Percentiles rank a stretch among this genome's conserved stretches.
Evolutionary conservation across 495 filamentous ascomycete genomes (phyloP).

Genomic region (Trichoderma asperelloides): DNA sequence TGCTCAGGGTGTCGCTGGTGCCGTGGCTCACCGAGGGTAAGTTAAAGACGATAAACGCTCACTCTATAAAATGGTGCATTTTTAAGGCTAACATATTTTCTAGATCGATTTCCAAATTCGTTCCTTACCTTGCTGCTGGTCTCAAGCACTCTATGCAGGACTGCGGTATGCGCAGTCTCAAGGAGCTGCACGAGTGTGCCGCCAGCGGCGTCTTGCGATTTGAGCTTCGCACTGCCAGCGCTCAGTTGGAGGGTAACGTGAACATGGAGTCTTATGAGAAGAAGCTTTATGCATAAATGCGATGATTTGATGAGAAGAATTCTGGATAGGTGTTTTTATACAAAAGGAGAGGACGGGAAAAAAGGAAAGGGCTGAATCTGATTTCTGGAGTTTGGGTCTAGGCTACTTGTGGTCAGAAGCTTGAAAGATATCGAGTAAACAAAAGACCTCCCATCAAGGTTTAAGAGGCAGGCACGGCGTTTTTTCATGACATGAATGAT

Average conservation of each 20-base stretch:
- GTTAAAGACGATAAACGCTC: neutral
- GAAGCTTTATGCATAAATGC: constrained; percentile 78
- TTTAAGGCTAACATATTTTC: constrained; percentile 16
- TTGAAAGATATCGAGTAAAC: neutral
- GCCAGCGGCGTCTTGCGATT: constrained; percentile 74
- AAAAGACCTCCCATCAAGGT: constrained; percentile 7
- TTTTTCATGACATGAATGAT: constrained; percentile 2
- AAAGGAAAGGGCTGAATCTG: neutral
- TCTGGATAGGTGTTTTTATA: neutral
- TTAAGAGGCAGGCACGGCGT: constrained; percentile 1
- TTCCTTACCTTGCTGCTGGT: constrained; percentile 90
- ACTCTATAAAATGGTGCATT: neutral
- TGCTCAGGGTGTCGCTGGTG: constrained; percentile 86
- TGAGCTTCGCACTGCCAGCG: constrained; percentile 87
- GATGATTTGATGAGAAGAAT: neutral
- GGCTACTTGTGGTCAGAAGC: neutral
- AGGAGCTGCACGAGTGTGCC: constrained; percentile 67
- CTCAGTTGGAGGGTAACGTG: constrained; percentile 90
- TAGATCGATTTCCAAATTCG: constrained; percentile 76
- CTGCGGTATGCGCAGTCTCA: constrained; percentile 72
- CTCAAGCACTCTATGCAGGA: constrained; percentile 97
- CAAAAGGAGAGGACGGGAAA: neutral
- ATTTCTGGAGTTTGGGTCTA: neutral
- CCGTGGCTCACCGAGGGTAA: constrained; percentile 49
- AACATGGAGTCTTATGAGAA: constrained; percentile 98